A percentile compares a stretch with the other conserved stretches of the same genome.
These are phyloP conservation scores for Leccinum uliginosum DNA, from an alignment of 768 basidiomycete species.

Conservation along the genomic window DNA sequence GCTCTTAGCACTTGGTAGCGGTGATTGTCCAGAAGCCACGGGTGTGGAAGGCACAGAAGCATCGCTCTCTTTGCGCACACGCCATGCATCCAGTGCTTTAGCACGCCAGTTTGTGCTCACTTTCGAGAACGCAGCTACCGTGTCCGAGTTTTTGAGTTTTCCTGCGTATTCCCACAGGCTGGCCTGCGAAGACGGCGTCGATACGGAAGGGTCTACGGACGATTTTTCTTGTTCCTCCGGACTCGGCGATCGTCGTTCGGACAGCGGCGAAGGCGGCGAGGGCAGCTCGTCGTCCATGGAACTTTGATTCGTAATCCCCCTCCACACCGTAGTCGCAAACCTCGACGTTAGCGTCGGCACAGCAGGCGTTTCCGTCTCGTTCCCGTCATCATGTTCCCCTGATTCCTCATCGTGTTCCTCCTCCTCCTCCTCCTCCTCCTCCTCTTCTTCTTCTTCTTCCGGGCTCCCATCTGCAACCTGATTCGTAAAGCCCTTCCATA, in stretches of 20 bases:
- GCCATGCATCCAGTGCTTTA: slow-evolving; percentile 41
- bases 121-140: slow-evolving; percentile 66
- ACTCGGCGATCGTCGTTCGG: slow-evolving; percentile 25
- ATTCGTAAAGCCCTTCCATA: slow-evolving; percentile 68
- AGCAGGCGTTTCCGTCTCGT: slow-evolving; percentile 41
- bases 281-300: slow-evolving; percentile 61
- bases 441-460: slow-evolving; percentile 32
- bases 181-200: slow-evolving; percentile 27
- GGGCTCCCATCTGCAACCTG: slow-evolving; percentile 36
- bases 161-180: slow-evolving; percentile 69
- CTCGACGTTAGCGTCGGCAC: slow-evolving; percentile 44
- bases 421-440: slow-evolving; percentile 31
- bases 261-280: slow-evolving; percentile 36
- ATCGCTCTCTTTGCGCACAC: slow-evolving; percentile 17
- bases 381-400: slow-evolving; percentile 36
- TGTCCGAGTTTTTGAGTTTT: slow-evolving; percentile 68
- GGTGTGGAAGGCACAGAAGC: slow-evolving; percentile 3
- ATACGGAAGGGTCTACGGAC: slow-evolving; percentile 12
- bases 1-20: slow-evolving; percentile 21
- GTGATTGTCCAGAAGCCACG: not conserved
- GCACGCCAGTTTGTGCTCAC: slow-evolving; percentile 75
- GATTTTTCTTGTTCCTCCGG: slow-evolving; percentile 13
- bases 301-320: slow-evolving; percentile 70
- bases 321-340: slow-evolving; percentile 65
- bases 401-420: slow-evolving; percentile 26